Evolutionary conservation across 495 filamentous ascomycete species (phyloP).

Genomic region (Pyrenula massariospora): DNA sequence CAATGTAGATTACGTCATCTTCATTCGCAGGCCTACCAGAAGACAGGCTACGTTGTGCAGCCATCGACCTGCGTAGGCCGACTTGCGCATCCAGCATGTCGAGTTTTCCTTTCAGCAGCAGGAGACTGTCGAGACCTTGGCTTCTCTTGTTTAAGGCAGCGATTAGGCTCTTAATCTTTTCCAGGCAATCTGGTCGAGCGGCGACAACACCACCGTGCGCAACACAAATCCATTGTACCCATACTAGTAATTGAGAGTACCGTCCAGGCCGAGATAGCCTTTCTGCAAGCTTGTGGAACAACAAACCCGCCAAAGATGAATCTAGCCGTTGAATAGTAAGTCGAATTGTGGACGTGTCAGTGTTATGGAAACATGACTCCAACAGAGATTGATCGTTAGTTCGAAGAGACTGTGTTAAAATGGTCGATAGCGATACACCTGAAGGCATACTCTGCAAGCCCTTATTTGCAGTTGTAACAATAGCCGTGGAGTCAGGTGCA

Average conservation of each 20-base stretch:
- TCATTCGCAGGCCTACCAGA: constrained; percentile 54
- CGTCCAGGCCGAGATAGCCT: constrained; percentile 81
- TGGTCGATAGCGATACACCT: constrained; percentile 74
- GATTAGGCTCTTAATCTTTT: constrained; percentile 63
- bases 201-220: constrained; percentile 88
- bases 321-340: constrained; percentile 83
- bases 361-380: constrained; percentile 79
- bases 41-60: constrained; percentile 27
- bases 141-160: constrained; percentile 79
- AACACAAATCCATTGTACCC: constrained; percentile 94
- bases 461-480: constrained; percentile 24
- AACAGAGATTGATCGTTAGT: constrained; percentile 82
- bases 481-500: constrained; percentile 1
- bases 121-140: constrained; percentile 64
- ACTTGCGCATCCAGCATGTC: constrained; percentile 86
- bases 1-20: constrained; percentile 75
- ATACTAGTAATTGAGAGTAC: constrained; percentile 82
- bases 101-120: constrained; percentile 84
- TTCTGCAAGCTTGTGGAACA: constrained; percentile 77
- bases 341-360: constrained; percentile 61
- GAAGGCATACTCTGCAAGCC: constrained; percentile 46
- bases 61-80: constrained; percentile 55
- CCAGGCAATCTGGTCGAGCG: constrained; percentile 64
- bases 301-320: constrained; percentile 61
- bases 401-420: constrained; percentile 82